A percentile compares a stretch with the other conserved stretches of the same genome.
Conservation (phyloP, 805 yeast species). For the Candida sanyiensis region DNA sequence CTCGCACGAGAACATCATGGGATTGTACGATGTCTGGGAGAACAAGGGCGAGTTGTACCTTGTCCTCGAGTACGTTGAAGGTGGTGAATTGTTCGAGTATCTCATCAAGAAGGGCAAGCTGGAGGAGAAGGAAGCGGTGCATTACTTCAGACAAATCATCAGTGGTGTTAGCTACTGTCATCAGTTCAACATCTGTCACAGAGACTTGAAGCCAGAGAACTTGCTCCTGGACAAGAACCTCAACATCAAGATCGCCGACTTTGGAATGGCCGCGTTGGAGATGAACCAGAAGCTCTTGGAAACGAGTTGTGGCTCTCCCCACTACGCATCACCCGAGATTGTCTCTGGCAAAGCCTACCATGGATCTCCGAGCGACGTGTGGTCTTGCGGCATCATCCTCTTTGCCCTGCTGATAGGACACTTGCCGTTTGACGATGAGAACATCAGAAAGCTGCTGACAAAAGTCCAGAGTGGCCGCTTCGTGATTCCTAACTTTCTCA, state of each 20-base stretch:
- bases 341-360: slow-evolving; percentile 93
- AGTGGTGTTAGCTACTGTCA: slow-evolving; percentile 82
- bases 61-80: slow-evolving; percentile 92
- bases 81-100: slow-evolving; percentile 93
- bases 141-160: slow-evolving; percentile 82
- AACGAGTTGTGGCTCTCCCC: slow-evolving; percentile 97
- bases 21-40: slow-evolving; percentile 83
- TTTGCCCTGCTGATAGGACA: slow-evolving; percentile 94
- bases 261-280: slow-evolving; percentile 98
- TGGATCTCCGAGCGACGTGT: slow-evolving; percentile 94
- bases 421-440: slow-evolving; percentile 94
- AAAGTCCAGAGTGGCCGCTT: slow-evolving; percentile 91
- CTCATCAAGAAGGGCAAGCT: slow-evolving; percentile 83
- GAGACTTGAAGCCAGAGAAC: slow-evolving; percentile 83
- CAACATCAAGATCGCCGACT: slow-evolving; percentile 94
- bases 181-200: slow-evolving; percentile 80
- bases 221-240: slow-evolving; percentile 71
- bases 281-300: slow-evolving; percentile 75
- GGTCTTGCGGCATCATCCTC: slow-evolving; percentile 96
- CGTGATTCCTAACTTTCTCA: slow-evolving; percentile 73
- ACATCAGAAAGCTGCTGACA: slow-evolving; percentile 75
- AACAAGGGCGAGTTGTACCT: slow-evolving; percentile 76
- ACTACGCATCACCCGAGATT: slow-evolving; percentile 96
- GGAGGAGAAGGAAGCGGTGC: slow-evolving; percentile 84
- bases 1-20: slow-evolving; percentile 72